These are phyloP conservation scores for Cordyceps javanica DNA, from an alignment of 2,329 filamentous ascomycete species.

Conservation along the genomic window DNA sequence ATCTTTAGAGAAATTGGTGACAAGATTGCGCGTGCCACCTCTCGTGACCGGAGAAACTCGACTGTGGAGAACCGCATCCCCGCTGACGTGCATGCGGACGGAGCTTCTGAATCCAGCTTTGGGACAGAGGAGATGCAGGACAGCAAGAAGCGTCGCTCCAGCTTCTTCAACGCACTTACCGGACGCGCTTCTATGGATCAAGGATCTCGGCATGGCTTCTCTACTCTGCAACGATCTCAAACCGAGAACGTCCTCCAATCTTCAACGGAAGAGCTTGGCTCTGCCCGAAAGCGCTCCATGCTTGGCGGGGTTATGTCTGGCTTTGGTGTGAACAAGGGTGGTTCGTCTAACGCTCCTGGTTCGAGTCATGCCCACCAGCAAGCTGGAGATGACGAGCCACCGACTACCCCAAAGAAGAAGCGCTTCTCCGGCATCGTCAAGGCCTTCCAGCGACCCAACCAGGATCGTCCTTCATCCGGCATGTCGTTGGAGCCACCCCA, in stretches of 20 bases:
- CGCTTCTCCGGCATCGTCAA: slow-evolving; percentile 37
- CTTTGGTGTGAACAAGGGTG: background rate
- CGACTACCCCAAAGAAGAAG: slow-evolving; percentile 30
- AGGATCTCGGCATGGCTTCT: background rate
- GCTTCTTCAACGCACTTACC: slow-evolving; percentile 31
- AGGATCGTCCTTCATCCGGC: slow-evolving; percentile 1
- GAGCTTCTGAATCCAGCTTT: slow-evolving; percentile 37
- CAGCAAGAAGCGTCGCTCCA: slow-evolving; percentile 32
- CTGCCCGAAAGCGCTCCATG: slow-evolving; percentile 35
- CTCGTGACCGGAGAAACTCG: slow-evolving; percentile 26
- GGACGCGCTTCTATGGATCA: slow-evolving; percentile 20
- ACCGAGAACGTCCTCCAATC: background rate
- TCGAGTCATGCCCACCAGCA: background rate
- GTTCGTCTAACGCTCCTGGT: background rate
- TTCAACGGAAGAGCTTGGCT: slow-evolving; percentile 17
- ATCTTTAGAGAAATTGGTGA: slow-evolving; percentile 48
- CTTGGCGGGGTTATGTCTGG: slow-evolving; percentile 22
- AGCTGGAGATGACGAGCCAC: background rate
- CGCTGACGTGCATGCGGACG: slow-evolving; percentile 23
- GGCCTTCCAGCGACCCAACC: slow-evolving; percentile 22
- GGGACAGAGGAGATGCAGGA: slow-evolving; percentile 32
- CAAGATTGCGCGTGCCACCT: slow-evolving; percentile 31
- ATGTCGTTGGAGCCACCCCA: background rate
- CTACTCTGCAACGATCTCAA: background rate
- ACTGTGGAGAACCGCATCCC: slow-evolving; percentile 18